Conservation (phyloP, 2,329 filamentous ascomycete species). For the Claviceps paspali region DNA sequence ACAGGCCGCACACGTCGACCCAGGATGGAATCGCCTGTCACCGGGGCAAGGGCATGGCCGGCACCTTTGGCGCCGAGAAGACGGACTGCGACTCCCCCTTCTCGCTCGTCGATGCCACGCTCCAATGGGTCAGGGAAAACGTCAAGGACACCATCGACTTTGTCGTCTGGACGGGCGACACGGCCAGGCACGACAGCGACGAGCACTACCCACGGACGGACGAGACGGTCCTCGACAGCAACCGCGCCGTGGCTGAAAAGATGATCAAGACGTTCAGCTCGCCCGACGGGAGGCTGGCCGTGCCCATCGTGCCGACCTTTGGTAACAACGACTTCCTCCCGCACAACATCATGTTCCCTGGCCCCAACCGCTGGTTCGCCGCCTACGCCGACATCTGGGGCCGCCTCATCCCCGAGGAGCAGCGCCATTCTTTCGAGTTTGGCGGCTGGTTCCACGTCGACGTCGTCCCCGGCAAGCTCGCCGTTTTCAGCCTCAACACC, state of each 20-base stretch:
- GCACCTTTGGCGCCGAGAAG: slow-evolving; percentile 69
- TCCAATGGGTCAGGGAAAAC: slow-evolving; percentile 72
- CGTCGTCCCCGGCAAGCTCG: slow-evolving; percentile 71
- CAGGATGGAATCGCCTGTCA: slow-evolving; percentile 61
- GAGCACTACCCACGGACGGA: slow-evolving; percentile 61
- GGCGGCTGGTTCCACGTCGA: slow-evolving; percentile 94
- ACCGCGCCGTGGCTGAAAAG: slow-evolving; percentile 59
- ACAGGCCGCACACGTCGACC: slow-evolving; percentile 63
- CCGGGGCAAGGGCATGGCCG: slow-evolving; percentile 58
- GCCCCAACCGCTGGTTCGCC: slow-evolving; percentile 76
- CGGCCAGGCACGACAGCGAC: slow-evolving; percentile 78
- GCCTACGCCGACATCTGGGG: slow-evolving; percentile 67
- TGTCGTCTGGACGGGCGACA: slow-evolving; percentile 86
- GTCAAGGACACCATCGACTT: slow-evolving; percentile 72
- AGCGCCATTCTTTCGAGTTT: slow-evolving; percentile 78
- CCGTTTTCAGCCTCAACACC: slow-evolving; percentile 89
- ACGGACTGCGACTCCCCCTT: slow-evolving; percentile 79
- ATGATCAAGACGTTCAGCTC: slow-evolving; percentile 59
- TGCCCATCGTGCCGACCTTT: slow-evolving; percentile 79
- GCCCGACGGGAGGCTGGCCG: slow-evolving; percentile 39
- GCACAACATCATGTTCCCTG: slow-evolving; percentile 79
- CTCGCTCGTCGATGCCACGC: slow-evolving; percentile 71
- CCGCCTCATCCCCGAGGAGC: slow-evolving; percentile 78
- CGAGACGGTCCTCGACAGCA: slow-evolving; percentile 62
- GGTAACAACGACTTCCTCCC: slow-evolving; percentile 97